Conservation (phyloP, 306 rosid species). For the Quercus bicolor region DNA sequence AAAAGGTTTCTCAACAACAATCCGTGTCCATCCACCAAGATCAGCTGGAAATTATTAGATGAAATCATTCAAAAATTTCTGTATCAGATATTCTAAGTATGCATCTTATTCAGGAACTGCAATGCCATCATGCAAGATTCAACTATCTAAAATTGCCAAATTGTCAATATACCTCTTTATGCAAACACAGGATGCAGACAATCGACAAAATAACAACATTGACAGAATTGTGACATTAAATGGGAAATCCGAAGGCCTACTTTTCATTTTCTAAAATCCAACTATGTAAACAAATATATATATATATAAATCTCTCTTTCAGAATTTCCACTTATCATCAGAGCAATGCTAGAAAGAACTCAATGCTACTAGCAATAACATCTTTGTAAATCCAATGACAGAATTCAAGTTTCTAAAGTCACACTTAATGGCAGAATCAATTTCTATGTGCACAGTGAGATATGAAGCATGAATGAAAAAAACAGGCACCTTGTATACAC, state of each 20-base stretch:
- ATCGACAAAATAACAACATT: background rate
- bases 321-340: background rate
- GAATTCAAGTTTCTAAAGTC: background rate
- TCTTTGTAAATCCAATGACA: background rate
- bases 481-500: background rate
- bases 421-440: background rate
- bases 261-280: background rate
- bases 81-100: conserved; percentile 2
- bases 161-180: background rate
- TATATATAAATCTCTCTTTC: background rate
- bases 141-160: background rate
- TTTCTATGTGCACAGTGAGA: background rate
- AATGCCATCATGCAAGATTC: background rate
- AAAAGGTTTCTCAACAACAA: conserved; percentile 98
- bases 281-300: background rate
- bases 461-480: background rate
- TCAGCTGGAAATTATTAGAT: conserved; percentile 55
- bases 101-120: conserved; percentile 1
- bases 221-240: background rate
- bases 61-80: conserved; percentile 24
- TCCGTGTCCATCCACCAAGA: conserved; percentile 97
- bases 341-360: background rate
- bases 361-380: background rate
- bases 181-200: background rate
- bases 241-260: conserved; percentile 1